Percentiles rank a stretch among this genome's conserved stretches.
These are phyloP conservation scores for Leccinellum luteum DNA, from an alignment of 768 basidiomycete species.

Conservation along the genomic window DNA sequence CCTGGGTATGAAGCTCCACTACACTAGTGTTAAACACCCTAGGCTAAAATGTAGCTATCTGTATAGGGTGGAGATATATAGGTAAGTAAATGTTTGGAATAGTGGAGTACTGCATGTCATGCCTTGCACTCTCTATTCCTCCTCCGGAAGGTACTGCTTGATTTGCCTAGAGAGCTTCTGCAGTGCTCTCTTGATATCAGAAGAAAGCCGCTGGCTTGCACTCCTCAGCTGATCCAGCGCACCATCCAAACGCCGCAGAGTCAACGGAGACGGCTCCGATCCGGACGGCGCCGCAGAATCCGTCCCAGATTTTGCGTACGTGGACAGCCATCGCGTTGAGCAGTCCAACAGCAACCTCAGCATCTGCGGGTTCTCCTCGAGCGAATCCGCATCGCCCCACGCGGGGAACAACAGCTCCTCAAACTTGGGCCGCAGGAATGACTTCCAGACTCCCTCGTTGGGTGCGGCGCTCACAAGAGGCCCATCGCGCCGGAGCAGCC, in stretches of 20 bases:
- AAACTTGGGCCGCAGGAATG: background rate
- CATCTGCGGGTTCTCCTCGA: conserved; percentile 8
- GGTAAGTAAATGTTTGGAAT: background rate
- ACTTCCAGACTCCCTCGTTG: background rate
- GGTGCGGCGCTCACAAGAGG: background rate
- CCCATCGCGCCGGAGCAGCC: conserved; percentile 7
- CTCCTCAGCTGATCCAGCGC: background rate
- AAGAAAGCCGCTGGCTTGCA: background rate
- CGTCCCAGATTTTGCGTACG: background rate
- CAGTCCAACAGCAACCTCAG: conserved; percentile 1
- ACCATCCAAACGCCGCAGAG: background rate
- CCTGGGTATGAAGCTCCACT: background rate
- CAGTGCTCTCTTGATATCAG: conserved; percentile 2
- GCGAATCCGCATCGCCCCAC: conserved; percentile 2
- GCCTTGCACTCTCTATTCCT: too few species aligned
- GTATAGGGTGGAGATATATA: background rate
- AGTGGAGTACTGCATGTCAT: background rate
- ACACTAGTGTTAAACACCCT: background rate
- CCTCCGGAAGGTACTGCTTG: background rate
- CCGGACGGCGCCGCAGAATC: background rate
- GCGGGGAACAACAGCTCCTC: conserved; percentile 3
- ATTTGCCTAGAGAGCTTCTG: background rate
- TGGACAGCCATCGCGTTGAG: background rate
- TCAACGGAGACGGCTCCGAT: background rate
- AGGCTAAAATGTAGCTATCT: background rate